A percentile compares a stretch with the other conserved stretches of the same genome.
Conservation (phyloP, 352 stramenopile species). For the Hyaloperonospora arabidopsidis region DNA sequence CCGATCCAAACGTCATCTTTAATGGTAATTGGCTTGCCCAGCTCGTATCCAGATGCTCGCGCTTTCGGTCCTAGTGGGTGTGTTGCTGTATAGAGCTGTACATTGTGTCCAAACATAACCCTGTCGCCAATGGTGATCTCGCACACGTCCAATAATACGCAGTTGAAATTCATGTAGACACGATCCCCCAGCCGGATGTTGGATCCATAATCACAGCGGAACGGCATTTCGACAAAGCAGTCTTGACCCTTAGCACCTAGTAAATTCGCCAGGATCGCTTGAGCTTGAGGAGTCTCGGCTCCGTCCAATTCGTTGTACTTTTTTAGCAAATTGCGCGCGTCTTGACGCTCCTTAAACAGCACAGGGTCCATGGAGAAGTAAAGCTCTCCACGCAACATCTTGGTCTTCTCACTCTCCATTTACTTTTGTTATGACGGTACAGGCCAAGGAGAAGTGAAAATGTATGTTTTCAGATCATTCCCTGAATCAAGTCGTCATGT, state of each 20-base stretch:
- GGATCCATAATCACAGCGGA: constrained; percentile 85
- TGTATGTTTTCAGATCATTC: no score
- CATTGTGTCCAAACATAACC: constrained; percentile 63
- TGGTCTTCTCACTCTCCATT: constrained; percentile 37
- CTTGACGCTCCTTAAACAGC: constrained; percentile 35
- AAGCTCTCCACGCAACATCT: constrained; percentile 57
- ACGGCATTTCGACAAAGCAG: constrained; percentile 69
- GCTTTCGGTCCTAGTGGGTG: constrained; percentile 56
- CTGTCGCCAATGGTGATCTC: constrained; percentile 68
- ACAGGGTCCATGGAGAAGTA: constrained; percentile 36
- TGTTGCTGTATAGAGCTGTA: constrained; percentile 73
- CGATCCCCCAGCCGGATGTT: constrained; percentile 67
- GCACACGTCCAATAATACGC: constrained; percentile 76
- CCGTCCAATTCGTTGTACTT: constrained; percentile 37
- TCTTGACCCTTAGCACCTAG: constrained; percentile 36
- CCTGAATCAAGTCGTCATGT: no score
- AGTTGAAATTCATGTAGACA: constrained; percentile 88
- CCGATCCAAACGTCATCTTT: constrained; percentile 86
- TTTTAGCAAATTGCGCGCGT: constrained; percentile 28
- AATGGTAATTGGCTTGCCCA: constrained; percentile 68
- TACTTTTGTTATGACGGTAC: no score
- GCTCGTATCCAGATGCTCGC: constrained; percentile 39
- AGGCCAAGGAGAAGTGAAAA: no score
- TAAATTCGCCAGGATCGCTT: constrained; percentile 29
- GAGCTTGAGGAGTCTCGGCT: constrained; percentile 22